Evolutionary conservation across 176 grass and related monocot genomes (phyloP), one percentile per base, ranked within the genome.

Genomic region (Chloris gayana): DNA sequence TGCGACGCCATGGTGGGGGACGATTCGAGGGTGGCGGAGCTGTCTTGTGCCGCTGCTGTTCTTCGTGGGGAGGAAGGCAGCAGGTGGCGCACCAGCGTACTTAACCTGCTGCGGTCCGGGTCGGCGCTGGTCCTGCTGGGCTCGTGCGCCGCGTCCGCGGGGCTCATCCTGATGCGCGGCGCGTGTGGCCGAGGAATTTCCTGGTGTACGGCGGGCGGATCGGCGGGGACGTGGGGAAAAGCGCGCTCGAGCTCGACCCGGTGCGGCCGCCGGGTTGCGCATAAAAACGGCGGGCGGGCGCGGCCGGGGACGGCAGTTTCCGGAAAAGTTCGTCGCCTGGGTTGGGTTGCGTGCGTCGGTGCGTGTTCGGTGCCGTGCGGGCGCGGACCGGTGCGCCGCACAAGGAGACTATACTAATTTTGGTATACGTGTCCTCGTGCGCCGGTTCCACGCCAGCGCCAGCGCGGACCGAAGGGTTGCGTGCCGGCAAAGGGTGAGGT

Each of bases 21-120:
- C 74, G 86, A 34, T 76, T 73, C 81, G 29, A 84, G 74, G 61
- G 71, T 82, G 85, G 80, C 30, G 27, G 74, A 19, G 53, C 65
- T 24, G 18, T 70, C 26, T 21, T 8, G 8, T 14, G 29, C 53
- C 73, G 69, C 8, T n/a, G 31, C 26, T 79, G 70, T 14, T 84
- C 64, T 75, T 80, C 83, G 78, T 63, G 74, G 14, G 65, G 75
- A 80, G 26, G 79, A 82, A 78, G 64, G 88, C 76, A 80, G 32
- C 51, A 98, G 70, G 85, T 99, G 96, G 32, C 96, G 84, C 74
- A 54, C 84, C 77, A 99, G 88, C 54, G 90, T 86, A 93, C 81
- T 87, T 91, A 99, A 95, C 88, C 92, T 91, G 68, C 83, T 54
- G 51, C 51, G 51, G 5, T 37, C 35, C 35, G 35, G 72, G n/a